Evolutionary conservation across 2,329 filamentous ascomycete species (phyloP), one percentile per base, ranked within the genome.

Genomic region (Ambrosiella cleistominuta): DNA sequence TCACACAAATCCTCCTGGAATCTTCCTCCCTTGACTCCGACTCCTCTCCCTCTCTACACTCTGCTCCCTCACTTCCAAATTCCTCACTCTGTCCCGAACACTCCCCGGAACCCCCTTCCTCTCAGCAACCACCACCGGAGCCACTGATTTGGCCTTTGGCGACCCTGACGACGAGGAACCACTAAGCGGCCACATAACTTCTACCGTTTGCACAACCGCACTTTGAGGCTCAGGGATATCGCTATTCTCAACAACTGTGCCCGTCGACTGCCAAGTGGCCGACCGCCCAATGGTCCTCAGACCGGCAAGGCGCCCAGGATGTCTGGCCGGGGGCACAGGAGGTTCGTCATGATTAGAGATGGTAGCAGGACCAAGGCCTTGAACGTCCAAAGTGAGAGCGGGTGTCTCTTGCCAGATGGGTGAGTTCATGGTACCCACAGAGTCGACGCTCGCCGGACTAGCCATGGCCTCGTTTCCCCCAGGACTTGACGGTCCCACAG

Each of bases 71-170:
- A 60, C 58, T 37, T 60, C 58, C 6, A 60, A 44, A 37, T 60
- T 60, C 42, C 58, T 54, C 19, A 60, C 50, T 5, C 55, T 49
- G 35, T 60, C 58, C 35, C 55, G 54, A 12, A 60, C 58, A 38
- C 15, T 44, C 36, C 50, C 57, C 8, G 19, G 57, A 13, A 42
- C 54, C 54, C 38, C 51, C 9, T 52, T 47, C 5, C 52, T 51
- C 39, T 39, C 11, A 11, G 17, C 13, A 6, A 37, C 40, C 40
- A n/a, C 40, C 2, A 47, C 27, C 4, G 27, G 27, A 27, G 27
- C 27, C 27, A 27, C 3, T 5, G 27, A 3, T 27, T 27, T 27
- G 27, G 27, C 27, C 27, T 27, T 27, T 15, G n/a, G 44, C n/a
- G 44, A 17, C n/a, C 44, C 19, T 15, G 44, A 11, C 13, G 51